phyloP scores from a whole-genome alignment of 305 asterid species.

The Solanum hybrid region DNA sequence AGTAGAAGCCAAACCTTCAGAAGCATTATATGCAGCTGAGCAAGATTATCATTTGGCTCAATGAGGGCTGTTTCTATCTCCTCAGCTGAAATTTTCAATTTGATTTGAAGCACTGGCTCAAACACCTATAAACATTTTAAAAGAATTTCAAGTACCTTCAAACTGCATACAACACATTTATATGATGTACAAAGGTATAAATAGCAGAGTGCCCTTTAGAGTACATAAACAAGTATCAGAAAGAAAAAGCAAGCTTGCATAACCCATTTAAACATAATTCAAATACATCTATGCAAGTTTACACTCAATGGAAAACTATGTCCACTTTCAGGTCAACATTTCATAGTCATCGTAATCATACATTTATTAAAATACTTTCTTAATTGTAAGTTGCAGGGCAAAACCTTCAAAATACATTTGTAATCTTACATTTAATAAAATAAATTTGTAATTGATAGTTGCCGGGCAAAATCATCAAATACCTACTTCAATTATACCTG shows the following conservation, averaged over 20 bases:
- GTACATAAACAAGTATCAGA: neutral
- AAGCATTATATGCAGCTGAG: slow-evolving; percentile 63
- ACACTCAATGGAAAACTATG: neutral
- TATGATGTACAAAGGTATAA: neutral
- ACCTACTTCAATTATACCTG: neutral
- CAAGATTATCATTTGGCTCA: slow-evolving; percentile 51
- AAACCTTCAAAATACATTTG: neutral
- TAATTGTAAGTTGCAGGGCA: neutral
- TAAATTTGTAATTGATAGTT: neutral
- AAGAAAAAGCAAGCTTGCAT: neutral
- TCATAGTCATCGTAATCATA: neutral
- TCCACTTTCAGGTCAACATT: neutral
- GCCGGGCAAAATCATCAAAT: neutral
- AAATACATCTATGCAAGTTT: neutral
- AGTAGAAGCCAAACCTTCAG: slow-evolving; percentile 41
- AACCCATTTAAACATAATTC: neutral
- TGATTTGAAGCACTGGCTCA: slow-evolving; percentile 46
- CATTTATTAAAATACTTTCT: neutral
- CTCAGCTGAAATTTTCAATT: slow-evolving; percentile 65
- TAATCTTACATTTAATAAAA: neutral
- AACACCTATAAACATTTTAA: slow-evolving; percentile 39
- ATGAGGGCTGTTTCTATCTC: slow-evolving; percentile 75
- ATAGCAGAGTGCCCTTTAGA: neutral
- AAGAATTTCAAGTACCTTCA: neutral
- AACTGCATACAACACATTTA: neutral